Conservation (phyloP, 192 early-diverging fungal genomes). For the Gonapodya sp. region DNA sequence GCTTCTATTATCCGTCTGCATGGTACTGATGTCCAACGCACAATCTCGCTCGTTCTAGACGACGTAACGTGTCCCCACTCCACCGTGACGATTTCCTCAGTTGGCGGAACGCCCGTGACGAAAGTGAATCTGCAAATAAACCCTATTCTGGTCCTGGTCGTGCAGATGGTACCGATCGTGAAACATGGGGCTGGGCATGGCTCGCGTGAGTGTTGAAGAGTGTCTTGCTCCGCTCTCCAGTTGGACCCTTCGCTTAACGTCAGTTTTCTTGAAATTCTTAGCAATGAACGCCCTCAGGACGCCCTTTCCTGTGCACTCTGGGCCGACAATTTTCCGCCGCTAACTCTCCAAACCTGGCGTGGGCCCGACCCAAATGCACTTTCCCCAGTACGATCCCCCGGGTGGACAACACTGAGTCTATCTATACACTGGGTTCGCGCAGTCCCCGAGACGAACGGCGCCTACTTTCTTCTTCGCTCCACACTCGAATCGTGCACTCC, state of each 20-base stretch:
- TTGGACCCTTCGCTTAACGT: too few species aligned
- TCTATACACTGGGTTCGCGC: background rate
- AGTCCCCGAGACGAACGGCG: background rate
- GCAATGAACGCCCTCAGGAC: background rate
- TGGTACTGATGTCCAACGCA: background rate
- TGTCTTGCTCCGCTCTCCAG: too few species aligned
- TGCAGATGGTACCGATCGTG: background rate
- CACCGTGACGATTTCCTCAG: background rate
- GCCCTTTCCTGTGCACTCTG: background rate
- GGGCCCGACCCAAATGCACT: background rate
- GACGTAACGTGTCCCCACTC: background rate
- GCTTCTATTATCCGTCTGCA: background rate
- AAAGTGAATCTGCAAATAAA: background rate
- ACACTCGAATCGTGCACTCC: background rate
- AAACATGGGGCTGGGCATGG: background rate
- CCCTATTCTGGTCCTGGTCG: background rate
- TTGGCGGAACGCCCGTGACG: background rate
- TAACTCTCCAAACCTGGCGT: background rate
- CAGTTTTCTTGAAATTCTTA: too few species aligned
- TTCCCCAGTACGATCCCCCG: background rate
- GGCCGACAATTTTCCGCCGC: background rate
- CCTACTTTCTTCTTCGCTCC: background rate
- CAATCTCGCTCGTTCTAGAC: background rate
- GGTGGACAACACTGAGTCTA: background rate
- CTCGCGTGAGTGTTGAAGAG: background rate